Percentiles rank a stretch among this genome's conserved stretches.
Evolutionary conservation across 2,329 filamentous ascomycete species (phyloP).

Genomic region (Fusarium hainanense): DNA sequence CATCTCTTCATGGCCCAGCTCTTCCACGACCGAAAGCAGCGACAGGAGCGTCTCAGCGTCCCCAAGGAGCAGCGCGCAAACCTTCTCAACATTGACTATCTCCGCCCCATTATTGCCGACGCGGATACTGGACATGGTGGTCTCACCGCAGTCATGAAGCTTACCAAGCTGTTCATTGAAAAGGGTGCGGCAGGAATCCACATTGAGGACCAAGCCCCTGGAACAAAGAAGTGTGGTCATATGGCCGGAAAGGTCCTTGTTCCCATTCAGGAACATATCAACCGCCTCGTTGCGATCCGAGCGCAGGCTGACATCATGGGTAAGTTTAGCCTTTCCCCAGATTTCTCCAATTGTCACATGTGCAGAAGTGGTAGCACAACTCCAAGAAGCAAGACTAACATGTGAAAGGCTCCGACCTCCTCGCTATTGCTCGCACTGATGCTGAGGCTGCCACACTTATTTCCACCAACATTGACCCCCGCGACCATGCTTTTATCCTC

Average conservation of each 20-base stretch:
- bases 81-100: conserved; percentile 87
- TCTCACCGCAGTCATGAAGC: conserved; percentile 98
- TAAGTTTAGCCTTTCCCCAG: conserved; percentile 49
- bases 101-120: conserved; percentile 95
- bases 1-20: conserved; percentile 98
- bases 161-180: conserved; percentile 97
- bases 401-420: conserved; percentile 76
- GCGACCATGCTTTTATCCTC: conserved; percentile 94
- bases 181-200: conserved; percentile 97
- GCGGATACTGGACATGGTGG: conserved; percentile 98
- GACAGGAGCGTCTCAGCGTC: conserved; percentile 87
- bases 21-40: conserved; percentile 99
- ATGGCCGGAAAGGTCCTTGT: conserved; percentile 99
- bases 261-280: conserved; percentile 97
- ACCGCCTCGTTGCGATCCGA: conserved; percentile 93
- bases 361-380: background rate
- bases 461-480: conserved; percentile 93
- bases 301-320: conserved; percentile 99
- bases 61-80: conserved; percentile 78
- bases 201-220: conserved; percentile 97
- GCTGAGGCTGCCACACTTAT: conserved; percentile 98
- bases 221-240: conserved; percentile 99
- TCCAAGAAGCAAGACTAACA: conserved; percentile 24
- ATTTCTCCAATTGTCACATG: conserved; percentile 33
- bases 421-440: conserved; percentile 94